Conservation (phyloP, 1,284 basidiomycete species). For the Ustanciosporium gigantosporum region DNA sequence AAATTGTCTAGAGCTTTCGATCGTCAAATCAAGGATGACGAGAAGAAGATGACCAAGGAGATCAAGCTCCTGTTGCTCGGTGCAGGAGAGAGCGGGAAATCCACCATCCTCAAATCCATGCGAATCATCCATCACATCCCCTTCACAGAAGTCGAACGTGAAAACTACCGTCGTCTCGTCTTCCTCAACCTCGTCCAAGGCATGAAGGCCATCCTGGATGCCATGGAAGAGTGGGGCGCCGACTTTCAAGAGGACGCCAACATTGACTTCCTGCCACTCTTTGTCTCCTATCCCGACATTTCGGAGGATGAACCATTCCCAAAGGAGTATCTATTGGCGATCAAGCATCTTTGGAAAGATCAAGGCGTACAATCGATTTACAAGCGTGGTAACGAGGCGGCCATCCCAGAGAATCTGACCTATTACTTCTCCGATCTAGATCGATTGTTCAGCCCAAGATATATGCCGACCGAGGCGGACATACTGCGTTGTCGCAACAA, state of each 20-base stretch:
- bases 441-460: conserved; percentile 74
- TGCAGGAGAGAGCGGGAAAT: conserved; percentile 91
- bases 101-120: conserved; percentile 91
- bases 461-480: conserved; percentile 73
- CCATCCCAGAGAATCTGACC: conserved; percentile 75
- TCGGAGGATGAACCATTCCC: conserved; percentile 81
- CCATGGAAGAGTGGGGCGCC: conserved; percentile 84
- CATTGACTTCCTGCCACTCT: conserved; percentile 30
- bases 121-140: conserved; percentile 79
- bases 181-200: conserved; percentile 88
- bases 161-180: conserved; percentile 75
- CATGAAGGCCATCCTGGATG: conserved; percentile 78
- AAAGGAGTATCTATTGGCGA: conserved; percentile 68
- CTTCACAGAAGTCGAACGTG: conserved; percentile 75
- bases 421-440: conserved; percentile 76
- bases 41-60: conserved; percentile 40
- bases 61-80: conserved; percentile 72
- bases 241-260: conserved; percentile 67
- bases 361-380: conserved; percentile 74
- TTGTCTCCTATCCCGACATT: conserved; percentile 49
- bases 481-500: conserved; percentile 83
- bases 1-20: conserved; percentile 34
- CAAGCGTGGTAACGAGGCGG: conserved; percentile 78
- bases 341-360: conserved; percentile 79
- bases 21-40: conserved; percentile 44